These are phyloP conservation scores for Postia placenta DNA, from an alignment of 768 basidiomycete genomes.

Conservation along the genomic window DNA sequence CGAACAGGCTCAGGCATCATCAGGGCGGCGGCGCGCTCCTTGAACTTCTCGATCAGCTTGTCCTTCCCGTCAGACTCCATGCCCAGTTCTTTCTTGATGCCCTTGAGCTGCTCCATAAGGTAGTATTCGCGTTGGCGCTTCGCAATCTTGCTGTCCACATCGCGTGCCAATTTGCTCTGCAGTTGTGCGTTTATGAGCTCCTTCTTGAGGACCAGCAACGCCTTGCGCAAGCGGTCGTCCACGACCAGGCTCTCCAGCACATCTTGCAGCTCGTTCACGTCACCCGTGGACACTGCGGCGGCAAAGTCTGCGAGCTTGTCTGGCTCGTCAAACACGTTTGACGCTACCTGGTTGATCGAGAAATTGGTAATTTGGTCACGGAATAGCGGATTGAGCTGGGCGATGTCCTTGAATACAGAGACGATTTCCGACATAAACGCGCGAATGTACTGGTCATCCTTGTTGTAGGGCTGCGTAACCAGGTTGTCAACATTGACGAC, in stretches of 20 bases:
- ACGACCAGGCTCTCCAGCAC: conserved; percentile 84
- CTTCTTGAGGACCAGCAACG: conserved; percentile 91
- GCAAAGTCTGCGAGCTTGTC: conserved; percentile 97
- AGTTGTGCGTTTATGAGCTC: conserved; percentile 96
- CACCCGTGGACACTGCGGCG: conserved; percentile 92
- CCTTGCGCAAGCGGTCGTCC: conserved; percentile 85
- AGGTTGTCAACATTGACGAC: conserved; percentile 88
- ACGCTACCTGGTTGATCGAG: conserved; percentile 85
- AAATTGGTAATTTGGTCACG: conserved; percentile 98
- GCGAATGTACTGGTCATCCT: conserved; percentile 91
- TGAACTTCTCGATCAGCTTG: conserved; percentile 88
- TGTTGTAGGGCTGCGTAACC: conserved; percentile 73
- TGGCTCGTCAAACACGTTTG: conserved; percentile 95
- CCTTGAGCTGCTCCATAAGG: conserved; percentile 94
- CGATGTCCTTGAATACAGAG: conserved; percentile 97
- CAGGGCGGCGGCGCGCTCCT: conserved; percentile 70
- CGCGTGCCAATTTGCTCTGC: conserved; percentile 86
- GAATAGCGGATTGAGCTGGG: conserved; percentile 94
- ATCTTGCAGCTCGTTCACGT: conserved; percentile 87
- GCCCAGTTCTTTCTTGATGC: conserved; percentile 93
- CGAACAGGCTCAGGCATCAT: conserved; percentile 87
- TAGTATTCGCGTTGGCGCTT: conserved; percentile 94
- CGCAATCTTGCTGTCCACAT: conserved; percentile 92
- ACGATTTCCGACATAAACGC: conserved; percentile 97
- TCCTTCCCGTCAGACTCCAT: conserved; percentile 96